A percentile compares a stretch with the other conserved stretches of the same genome.
Evolutionary conservation across 331 rosid species (phyloP).

Genomic region (Erythrophleum ivorense): DNA sequence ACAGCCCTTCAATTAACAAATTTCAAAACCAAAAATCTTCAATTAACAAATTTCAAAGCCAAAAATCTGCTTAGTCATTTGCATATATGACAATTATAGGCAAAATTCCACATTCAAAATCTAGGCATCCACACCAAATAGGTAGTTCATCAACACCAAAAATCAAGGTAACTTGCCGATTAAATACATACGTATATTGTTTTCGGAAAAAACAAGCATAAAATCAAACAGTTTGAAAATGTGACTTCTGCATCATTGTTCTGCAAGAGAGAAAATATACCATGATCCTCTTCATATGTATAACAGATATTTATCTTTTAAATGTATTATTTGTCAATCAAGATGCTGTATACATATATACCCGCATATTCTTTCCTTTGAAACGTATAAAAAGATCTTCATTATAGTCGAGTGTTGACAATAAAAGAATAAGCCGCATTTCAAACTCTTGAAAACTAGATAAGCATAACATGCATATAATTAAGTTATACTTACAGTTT

Average conservation of each 20-base stretch:
- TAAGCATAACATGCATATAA: not conserved
- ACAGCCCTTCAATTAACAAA: conserved; percentile 31
- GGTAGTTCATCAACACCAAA: not conserved
- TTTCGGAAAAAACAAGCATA: not conserved
- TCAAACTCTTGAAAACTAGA: not conserved
- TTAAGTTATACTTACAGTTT: conserved; percentile 61
- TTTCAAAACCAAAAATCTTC: conserved; percentile 5
- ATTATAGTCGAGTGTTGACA: not conserved
- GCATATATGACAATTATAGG: conserved; percentile 3
- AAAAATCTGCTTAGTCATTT: conserved; percentile 1
- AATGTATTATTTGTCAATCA: not conserved
- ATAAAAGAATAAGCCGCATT: conserved; percentile 25
- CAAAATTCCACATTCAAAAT: not conserved
- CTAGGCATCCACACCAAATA: not conserved
- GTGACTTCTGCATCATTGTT: conserved; percentile 11
- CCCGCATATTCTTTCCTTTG: not conserved
- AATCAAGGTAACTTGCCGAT: not conserved
- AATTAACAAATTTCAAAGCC: not conserved
- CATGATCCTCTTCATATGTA: not conserved
- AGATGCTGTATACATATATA: not conserved
- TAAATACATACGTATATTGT: not conserved
- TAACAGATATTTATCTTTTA: not conserved
- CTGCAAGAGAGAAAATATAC: conserved; percentile 1
- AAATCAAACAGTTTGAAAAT: not conserved
- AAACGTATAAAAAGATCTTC: conserved; percentile 5